Evolutionary conservation across 1,139 yeast species (phyloP).

Genomic region (Debaryomyces udenii): DNA sequence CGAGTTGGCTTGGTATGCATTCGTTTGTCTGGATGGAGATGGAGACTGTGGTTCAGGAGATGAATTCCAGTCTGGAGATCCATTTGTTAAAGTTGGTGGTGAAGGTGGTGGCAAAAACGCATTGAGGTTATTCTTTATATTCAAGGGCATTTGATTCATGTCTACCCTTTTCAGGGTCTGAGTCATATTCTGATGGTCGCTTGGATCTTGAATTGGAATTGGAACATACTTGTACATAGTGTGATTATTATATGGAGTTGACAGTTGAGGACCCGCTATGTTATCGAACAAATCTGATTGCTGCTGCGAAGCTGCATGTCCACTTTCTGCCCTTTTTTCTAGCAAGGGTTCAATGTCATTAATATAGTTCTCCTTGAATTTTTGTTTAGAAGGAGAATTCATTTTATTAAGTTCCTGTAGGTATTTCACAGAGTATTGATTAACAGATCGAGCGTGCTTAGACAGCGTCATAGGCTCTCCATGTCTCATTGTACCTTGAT

Average conservation of each 20-base stretch:
- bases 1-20: slow-evolving; percentile 14
- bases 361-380: slow-evolving; percentile 30
- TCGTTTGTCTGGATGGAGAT: slow-evolving; percentile 24
- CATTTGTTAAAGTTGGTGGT: slow-evolving; percentile 43
- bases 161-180: background rate
- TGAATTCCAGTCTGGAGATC: slow-evolving; percentile 42
- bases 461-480: slow-evolving; percentile 13
- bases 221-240: slow-evolving; percentile 39
- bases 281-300: slow-evolving; percentile 6
- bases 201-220: slow-evolving; percentile 45
- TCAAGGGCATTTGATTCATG: slow-evolving; percentile 3
- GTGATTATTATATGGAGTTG: slow-evolving; percentile 15
- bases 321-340: slow-evolving; percentile 9
- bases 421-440: slow-evolving; percentile 46
- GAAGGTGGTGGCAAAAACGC: slow-evolving; percentile 46
- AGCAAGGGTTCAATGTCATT: slow-evolving; percentile 48
- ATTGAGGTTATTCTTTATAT: slow-evolving; percentile 16
- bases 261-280: slow-evolving; percentile 8
- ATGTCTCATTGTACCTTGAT: slow-evolving; percentile 20
- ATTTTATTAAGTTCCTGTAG: slow-evolving; percentile 40
- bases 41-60: slow-evolving; percentile 49
- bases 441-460: slow-evolving; percentile 15
- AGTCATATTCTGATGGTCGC: slow-evolving; percentile 16
- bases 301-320: background rate
- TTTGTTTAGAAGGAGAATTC: slow-evolving; percentile 12